Conservation (phyloP, 2,329 filamentous ascomycete species). For the Aspergillus ruber region DNA sequence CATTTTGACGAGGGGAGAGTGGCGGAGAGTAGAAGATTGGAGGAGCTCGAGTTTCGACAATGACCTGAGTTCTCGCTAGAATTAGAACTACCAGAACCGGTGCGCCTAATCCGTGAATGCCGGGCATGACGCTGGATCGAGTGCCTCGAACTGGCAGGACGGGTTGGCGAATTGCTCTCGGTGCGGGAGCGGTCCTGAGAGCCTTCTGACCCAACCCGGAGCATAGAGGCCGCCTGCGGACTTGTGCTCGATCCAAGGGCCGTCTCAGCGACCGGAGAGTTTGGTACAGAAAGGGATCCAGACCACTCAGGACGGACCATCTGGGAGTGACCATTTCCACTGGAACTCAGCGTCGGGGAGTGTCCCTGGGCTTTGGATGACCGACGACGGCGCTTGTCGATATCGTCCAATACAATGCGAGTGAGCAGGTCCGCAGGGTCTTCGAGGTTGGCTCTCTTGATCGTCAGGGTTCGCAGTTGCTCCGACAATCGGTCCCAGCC, state of each 20-base stretch:
- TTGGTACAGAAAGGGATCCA: constrained; percentile 62
- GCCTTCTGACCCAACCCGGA: constrained; percentile 54
- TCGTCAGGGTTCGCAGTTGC: constrained; percentile 78
- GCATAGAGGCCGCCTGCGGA: constrained; percentile 41
- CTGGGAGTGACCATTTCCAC: constrained; percentile 51
- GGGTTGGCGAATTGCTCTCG: constrained; percentile 74
- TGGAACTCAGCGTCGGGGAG: constrained; percentile 69
- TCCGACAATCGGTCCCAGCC: constrained; percentile 94
- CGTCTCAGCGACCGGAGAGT: constrained; percentile 50
- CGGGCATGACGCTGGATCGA: constrained; percentile 58
- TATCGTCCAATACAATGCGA: constrained; percentile 91
- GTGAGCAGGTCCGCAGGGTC: constrained; percentile 86
- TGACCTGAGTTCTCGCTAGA: constrained; percentile 59
- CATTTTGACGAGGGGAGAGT: constrained; percentile 81
- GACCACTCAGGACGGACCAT: constrained; percentile 59
- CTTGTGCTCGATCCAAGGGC: constrained; percentile 45
- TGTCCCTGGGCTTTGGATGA: constrained; percentile 73
- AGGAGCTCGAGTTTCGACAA: constrained; percentile 58
- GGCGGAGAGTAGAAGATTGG: constrained; percentile 63
- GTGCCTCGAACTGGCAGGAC: constrained; percentile 70
- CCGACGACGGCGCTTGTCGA: constrained; percentile 81
- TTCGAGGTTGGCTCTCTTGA: constrained; percentile 81
- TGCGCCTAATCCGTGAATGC: constrained; percentile 70
- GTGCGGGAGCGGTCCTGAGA: constrained; percentile 40
- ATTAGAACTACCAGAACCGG: constrained; percentile 86